Evolutionary conservation across 1,284 basidiomycete species (phyloP), one percentile per base, ranked within the genome.

Genomic region (Sphagnurus paluster): DNA sequence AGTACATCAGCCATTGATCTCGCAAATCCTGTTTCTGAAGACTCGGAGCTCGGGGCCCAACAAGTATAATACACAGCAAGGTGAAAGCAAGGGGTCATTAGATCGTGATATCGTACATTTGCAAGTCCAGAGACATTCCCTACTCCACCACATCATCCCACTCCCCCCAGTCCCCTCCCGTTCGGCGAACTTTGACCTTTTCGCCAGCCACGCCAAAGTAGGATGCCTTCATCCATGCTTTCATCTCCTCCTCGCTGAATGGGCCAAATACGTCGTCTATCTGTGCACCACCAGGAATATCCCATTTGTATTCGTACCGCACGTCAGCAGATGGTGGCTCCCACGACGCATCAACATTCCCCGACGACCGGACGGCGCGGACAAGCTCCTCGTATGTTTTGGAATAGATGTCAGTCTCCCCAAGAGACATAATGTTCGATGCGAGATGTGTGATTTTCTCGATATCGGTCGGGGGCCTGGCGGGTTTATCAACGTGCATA

Each of bases 351-450:
- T 80, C 75, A 35, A 93, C 87, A 26, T 71, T 72, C 21, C 87
- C 88, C 10, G 86, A 80, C 1, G 80, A 74, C 20, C 88, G 80
- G 10, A 93, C 78, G 34, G 76, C 72, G 46, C 87, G 84, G 9
- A 93, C 79, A 45, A 93, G 75, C 57, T 89, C 84, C 59, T 92
- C 90, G 62, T 90, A 90, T 0, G 87, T 87, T 62, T 79, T 84
- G 26, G 83, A 87, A 67, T 93, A 93, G 44, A 93, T 79, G 56
- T 93, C 90, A 11, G 77, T 74, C 52, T 93, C 89, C 24, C 89
- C 90, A 17, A 91, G 75, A 0, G 85, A 82, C 82, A 93, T 86
- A 53, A 93, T 76, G 29, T 75, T 84, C 9, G 90, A 92, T 6
- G 90, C 90, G 37, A 91, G 76, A 64, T 89, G 82, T 0, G 91